phyloP scores from a whole-genome alignment of 257 asterid species.

The Euphrasia confusa region DNA sequence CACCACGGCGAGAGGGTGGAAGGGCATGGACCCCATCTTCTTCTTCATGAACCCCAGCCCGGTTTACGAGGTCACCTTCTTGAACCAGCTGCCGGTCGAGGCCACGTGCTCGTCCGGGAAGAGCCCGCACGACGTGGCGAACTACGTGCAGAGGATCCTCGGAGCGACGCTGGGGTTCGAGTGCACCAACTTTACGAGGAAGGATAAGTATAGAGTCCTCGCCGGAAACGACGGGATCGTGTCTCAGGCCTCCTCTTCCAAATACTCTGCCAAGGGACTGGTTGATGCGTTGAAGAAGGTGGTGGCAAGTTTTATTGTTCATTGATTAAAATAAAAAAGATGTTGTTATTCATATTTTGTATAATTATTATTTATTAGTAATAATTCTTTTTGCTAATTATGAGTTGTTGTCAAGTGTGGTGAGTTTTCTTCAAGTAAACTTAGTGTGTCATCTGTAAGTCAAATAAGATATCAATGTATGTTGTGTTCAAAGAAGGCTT shows the following conservation, averaged over 20 bases:
- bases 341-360: too few relatives aligned
- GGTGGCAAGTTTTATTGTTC: conserved; percentile 25
- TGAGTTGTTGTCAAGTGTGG: too few relatives aligned
- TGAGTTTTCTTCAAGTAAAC: too few relatives aligned
- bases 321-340: background rate
- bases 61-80: conserved; percentile 65
- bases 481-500: too few relatives aligned
- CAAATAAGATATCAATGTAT: too few relatives aligned
- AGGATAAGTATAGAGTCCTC: conserved; percentile 80
- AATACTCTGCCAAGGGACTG: conserved; percentile 13
- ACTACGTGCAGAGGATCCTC: conserved; percentile 75
- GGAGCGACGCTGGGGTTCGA: conserved; percentile 89
- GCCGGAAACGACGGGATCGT: conserved; percentile 86
- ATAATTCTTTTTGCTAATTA: too few relatives aligned
- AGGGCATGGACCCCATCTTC: conserved; percentile 75
- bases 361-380: too few relatives aligned
- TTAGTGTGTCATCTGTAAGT: too few relatives aligned
- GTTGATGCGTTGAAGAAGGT: conserved; percentile 34
- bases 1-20: conserved; percentile 90
- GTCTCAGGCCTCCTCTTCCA: conserved; percentile 20
- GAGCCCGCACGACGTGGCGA: conserved; percentile 85
- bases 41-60: conserved; percentile 94
- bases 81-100: conserved; percentile 74
- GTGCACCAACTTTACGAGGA: conserved; percentile 81
- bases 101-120: conserved; percentile 82